phyloP scores from a whole-genome alignment of 2,329 filamentous ascomycete species.

The Pseudocercospora pini-densiflorae region DNA sequence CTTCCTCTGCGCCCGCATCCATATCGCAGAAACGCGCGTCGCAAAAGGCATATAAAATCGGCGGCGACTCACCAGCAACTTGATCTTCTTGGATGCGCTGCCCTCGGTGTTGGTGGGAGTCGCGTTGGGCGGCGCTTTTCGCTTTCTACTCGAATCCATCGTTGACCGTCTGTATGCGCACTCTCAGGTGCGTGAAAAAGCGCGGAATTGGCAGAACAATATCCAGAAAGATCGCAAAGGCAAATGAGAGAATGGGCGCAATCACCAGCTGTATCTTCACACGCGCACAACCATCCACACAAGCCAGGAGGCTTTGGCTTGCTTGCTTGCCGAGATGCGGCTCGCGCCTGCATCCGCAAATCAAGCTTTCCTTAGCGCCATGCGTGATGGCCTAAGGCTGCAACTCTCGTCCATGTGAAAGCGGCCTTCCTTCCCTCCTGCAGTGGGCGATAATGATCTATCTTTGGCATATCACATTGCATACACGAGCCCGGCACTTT shows the following conservation, averaged over 20 bases:
- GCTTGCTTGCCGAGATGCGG: neutral
- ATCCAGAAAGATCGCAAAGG: neutral
- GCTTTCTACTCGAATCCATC: slow-evolving; percentile 57
- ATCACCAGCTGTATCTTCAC: neutral
- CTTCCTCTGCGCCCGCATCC: slow-evolving; percentile 12
- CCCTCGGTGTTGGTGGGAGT: slow-evolving; percentile 53
- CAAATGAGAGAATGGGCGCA: neutral
- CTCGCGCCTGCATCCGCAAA: neutral
- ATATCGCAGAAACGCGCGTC: neutral
- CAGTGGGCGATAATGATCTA: too few species aligned
- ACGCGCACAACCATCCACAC: slow-evolving; percentile 1
- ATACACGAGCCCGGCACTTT: too few species aligned
- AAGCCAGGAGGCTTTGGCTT: slow-evolving; percentile 2
- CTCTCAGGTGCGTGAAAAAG: neutral
- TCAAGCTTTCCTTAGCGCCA: neutral
- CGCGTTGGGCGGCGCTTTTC: slow-evolving; percentile 57
- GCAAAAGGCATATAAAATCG: slow-evolving; percentile 5
- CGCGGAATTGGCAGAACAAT: neutral
- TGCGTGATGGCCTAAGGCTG: neutral
- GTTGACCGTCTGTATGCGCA: slow-evolving; percentile 6
- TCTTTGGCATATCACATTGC: too few species aligned
- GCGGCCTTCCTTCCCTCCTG: too few species aligned
- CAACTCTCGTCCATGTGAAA: neutral
- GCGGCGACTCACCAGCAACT: slow-evolving; percentile 60
- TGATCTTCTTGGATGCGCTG: slow-evolving; percentile 63